phyloP scores from a whole-genome alignment of 1,284 basidiomycete species.

The Pseudomicrostroma phylloplanum region DNA sequence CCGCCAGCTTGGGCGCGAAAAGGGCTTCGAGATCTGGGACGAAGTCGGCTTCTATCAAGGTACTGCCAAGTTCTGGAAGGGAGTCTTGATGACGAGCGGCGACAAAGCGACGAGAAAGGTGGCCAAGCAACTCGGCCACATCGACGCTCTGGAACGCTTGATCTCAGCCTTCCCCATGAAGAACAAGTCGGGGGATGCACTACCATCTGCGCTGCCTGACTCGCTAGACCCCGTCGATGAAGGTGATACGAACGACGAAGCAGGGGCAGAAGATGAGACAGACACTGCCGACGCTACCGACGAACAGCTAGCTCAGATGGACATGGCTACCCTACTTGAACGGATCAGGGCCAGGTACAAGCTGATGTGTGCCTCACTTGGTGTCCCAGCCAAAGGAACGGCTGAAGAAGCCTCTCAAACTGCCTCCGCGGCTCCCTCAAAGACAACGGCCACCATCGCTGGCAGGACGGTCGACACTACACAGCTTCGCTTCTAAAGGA shows the following conservation, averaged over 20 bases:
- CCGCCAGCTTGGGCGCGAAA: conserved; percentile 77
- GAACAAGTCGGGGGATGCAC: conserved; percentile 22
- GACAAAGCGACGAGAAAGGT: conserved; percentile 27
- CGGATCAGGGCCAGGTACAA: conserved; percentile 84
- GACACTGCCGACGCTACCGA: conserved; percentile 12
- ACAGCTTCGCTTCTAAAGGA: not conserved
- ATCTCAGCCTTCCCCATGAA: conserved; percentile 66
- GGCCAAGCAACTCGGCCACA: conserved; percentile 59
- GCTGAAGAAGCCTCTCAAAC: not conserved
- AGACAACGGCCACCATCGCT: not conserved
- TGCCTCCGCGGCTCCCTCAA: not conserved
- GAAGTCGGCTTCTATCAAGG: conserved; percentile 90
- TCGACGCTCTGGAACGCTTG: conserved; percentile 62
- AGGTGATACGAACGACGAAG: conserved; percentile 6
- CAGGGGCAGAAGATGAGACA: conserved; percentile 7
- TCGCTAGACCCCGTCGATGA: conserved; percentile 48
- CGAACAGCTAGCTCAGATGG: conserved; percentile 53
- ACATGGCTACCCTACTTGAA: conserved; percentile 68
- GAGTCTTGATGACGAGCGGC: conserved; percentile 13
- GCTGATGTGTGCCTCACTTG: conserved; percentile 74
- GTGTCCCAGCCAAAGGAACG: conserved; percentile 58
- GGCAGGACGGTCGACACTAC: not conserved
- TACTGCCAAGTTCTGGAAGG: conserved; percentile 65
- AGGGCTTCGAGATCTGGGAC: conserved; percentile 93
- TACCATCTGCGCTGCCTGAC: conserved; percentile 54